Conservation (phyloP, 192 early-diverging fungal genomes). For the Umbelopsis sp. region DNA sequence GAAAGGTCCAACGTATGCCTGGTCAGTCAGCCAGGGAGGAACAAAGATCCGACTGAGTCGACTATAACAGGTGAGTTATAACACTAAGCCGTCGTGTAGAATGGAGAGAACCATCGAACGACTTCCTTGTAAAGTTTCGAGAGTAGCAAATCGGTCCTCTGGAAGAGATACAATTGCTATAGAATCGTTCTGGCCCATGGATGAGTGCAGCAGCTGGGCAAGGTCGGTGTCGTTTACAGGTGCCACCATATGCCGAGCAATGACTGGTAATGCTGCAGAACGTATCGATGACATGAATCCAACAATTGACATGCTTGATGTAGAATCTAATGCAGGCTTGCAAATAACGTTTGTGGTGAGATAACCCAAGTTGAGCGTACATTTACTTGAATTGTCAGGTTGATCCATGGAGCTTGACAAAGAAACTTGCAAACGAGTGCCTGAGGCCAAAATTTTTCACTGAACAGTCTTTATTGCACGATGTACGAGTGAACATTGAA, state of each 20-base stretch:
- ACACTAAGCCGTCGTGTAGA: not conserved
- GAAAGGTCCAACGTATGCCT: too few relatives aligned
- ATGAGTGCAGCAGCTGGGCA: not conserved
- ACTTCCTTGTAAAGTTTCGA: not conserved
- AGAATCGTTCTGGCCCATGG: not conserved
- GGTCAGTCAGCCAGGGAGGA: too few relatives aligned
- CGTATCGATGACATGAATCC: not conserved
- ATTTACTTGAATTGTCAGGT: not conserved
- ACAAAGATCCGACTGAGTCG: too few relatives aligned
- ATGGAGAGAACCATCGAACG: not conserved
- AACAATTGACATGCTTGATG: not conserved
- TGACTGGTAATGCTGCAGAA: not conserved
- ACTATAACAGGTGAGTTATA: not conserved
- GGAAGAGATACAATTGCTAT: not conserved
- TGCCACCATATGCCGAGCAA: not conserved
- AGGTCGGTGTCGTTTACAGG: constrained; percentile 1
- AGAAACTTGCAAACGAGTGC: not conserved
- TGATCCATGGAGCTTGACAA: not conserved
- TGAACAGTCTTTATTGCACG: too few relatives aligned
- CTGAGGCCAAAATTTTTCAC: too few relatives aligned
- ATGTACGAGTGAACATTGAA: too few relatives aligned
- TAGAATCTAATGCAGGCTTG: not conserved
- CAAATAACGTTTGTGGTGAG: not conserved
- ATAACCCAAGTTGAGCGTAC: not conserved
- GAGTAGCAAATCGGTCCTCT: not conserved